A percentile compares a stretch with the other conserved stretches of the same genome.
These are phyloP conservation scores for Lactifluus volemus DNA, from an alignment of 768 basidiomycete species.

Conservation along the genomic window DNA sequence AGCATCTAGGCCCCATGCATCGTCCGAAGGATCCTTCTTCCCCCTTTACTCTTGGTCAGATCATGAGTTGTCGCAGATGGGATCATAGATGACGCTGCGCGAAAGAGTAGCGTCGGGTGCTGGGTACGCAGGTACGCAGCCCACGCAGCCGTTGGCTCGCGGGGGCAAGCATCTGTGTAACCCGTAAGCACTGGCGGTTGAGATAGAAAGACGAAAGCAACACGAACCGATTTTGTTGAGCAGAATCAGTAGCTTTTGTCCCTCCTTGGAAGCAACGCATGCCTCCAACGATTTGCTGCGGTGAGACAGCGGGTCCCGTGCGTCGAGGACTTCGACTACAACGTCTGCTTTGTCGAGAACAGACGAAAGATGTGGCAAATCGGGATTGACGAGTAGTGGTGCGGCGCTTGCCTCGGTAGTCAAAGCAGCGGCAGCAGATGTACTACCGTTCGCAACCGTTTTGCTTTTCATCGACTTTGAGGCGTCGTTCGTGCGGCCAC, in stretches of 20 bases:
- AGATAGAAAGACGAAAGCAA: background rate
- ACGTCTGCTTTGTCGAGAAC: conserved; percentile 76
- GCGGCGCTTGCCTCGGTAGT: conserved; percentile 41
- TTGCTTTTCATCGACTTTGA: conserved; percentile 17
- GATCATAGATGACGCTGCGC: conserved; percentile 59
- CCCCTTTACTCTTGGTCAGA: conserved; percentile 27
- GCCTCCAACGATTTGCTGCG: conserved; percentile 59
- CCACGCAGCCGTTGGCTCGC: conserved; percentile 71
- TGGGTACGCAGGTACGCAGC: conserved; percentile 46
- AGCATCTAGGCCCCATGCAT: conserved; percentile 54
- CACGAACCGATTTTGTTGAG: conserved; percentile 81
- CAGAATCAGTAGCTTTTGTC: conserved; percentile 51
- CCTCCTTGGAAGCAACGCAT: conserved; percentile 34
- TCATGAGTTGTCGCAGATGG: conserved; percentile 28
- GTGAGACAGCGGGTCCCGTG: conserved; percentile 69
- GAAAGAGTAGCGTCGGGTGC: conserved; percentile 63
- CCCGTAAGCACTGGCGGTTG: background rate
- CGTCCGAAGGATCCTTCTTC: conserved; percentile 38
- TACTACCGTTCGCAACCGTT: conserved; percentile 17
- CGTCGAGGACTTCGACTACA: conserved; percentile 73
- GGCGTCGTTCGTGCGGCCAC: background rate
- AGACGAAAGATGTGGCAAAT: conserved; percentile 50
- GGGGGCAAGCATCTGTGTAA: conserved; percentile 65
- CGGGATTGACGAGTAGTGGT: conserved; percentile 55
- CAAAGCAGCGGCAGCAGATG: conserved; percentile 20